These are phyloP conservation scores for Phoenix dactylifera DNA, from an alignment of 176 grass and related monocot genomes.

Conservation along the genomic window DNA sequence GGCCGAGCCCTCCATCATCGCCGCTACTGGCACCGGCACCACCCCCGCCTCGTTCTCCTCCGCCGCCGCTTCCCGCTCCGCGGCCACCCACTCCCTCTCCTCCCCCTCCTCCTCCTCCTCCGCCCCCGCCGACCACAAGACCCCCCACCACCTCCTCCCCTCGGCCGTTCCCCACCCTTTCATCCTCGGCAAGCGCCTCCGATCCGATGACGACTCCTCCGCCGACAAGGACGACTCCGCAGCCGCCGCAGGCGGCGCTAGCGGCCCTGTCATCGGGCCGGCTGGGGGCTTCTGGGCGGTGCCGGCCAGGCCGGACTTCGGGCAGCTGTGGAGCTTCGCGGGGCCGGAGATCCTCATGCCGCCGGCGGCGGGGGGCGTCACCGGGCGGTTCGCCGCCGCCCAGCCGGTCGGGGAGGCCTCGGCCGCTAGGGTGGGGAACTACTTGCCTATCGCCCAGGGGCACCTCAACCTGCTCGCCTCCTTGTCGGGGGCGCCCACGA, in stretches of 20 bases:
- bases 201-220: too few species aligned
- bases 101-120: neutral
- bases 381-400: neutral
- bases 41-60: too few species aligned
- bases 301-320: neutral
- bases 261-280: too few species aligned
- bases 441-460: neutral
- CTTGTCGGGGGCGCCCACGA: neutral
- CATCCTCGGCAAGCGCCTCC: neutral
- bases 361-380: neutral
- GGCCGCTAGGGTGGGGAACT: constrained; percentile 15
- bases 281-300: neutral
- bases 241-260: too few species aligned
- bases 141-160: neutral
- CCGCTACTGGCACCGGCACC: too few species aligned
- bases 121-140: neutral
- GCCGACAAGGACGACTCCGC: too few species aligned
- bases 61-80: neutral
- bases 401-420: constrained; percentile 12
- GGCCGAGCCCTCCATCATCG: too few species aligned
- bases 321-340: constrained; percentile 4
- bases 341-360: neutral
- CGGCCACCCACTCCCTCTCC: neutral
- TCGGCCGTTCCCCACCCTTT: too few species aligned
- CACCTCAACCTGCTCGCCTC: constrained; percentile 10